Evolutionary conservation across 2,329 filamentous ascomycete species (phyloP).

Genomic region (Coccinonectria pachysandricola): DNA sequence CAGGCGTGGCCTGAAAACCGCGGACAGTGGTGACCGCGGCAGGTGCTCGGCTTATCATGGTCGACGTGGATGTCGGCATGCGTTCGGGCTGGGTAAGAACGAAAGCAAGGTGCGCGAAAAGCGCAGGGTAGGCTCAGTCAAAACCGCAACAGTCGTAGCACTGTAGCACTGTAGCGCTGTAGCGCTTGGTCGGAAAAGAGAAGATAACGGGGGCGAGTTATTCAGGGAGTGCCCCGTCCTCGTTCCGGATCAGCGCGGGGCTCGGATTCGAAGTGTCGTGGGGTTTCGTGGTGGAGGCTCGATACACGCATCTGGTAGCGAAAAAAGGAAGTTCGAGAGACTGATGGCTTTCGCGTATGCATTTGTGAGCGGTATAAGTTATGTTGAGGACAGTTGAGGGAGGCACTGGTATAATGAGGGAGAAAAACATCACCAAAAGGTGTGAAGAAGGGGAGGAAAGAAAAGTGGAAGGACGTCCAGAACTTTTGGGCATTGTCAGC

Average conservation of each 20-base stretch:
- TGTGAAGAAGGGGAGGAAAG: conserved; percentile 15
- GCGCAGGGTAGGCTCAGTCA: too few species aligned
- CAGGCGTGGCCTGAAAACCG: conserved; percentile 45
- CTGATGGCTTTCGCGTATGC: conserved; percentile 41
- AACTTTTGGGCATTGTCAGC: too few species aligned
- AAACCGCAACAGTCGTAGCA: too few species aligned
- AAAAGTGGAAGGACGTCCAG: conserved; percentile 4
- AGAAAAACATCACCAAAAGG: conserved; percentile 20
- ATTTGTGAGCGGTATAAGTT: conserved; percentile 32
- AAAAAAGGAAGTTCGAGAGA: conserved; percentile 38
- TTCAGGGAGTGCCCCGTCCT: conserved; percentile 43
- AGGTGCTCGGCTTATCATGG: conserved; percentile 37
- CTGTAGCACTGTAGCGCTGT: too few species aligned
- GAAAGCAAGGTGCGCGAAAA: conserved; percentile 10
- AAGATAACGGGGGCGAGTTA: conserved; percentile 13
- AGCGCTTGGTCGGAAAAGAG: too few species aligned
- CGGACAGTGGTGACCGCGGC: conserved; percentile 45
- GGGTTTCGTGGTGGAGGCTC: conserved; percentile 37
- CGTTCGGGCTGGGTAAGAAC: too few species aligned
- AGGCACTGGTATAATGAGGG: too few species aligned
- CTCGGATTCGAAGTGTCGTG: conserved; percentile 39
- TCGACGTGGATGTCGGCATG: too few species aligned
- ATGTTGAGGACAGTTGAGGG: conserved; percentile 8
- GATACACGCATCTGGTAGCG: conserved; percentile 48
- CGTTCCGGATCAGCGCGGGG: conserved; percentile 49